Evolutionary conservation across 495 filamentous ascomycete species (phyloP).

Genomic region (Penicillium flavigenum): DNA sequence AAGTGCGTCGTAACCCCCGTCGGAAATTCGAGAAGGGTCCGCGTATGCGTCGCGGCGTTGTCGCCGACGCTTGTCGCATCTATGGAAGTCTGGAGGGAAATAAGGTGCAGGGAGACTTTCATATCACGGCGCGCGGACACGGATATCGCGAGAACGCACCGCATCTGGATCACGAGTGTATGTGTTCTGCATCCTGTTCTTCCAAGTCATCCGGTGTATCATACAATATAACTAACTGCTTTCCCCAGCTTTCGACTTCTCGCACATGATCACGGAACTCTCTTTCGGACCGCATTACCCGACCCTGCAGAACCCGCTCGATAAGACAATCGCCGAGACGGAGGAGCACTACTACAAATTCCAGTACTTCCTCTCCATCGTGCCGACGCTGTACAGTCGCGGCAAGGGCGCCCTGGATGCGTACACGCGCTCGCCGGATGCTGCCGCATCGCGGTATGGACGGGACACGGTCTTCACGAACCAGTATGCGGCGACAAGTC

Average conservation of each 20-base stretch:
- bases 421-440: slow-evolving; percentile 31
- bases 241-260: slow-evolving; percentile 87
- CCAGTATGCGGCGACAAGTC: slow-evolving; percentile 95
- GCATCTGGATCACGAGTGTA: slow-evolving; percentile 84
- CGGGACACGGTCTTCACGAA: slow-evolving; percentile 79
- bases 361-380: slow-evolving; percentile 97
- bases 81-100: slow-evolving; percentile 89
- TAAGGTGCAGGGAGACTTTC: slow-evolving; percentile 97
- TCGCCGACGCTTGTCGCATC: slow-evolving; percentile 71
- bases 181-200: slow-evolving; percentile 25
- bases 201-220: background rate
- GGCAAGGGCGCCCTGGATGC: slow-evolving; percentile 51
- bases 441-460: slow-evolving; percentile 24
- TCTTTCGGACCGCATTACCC: slow-evolving; percentile 97
- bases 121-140: slow-evolving; percentile 94
- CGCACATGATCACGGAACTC: slow-evolving; percentile 92
- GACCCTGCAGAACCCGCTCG: slow-evolving; percentile 88
- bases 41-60: slow-evolving; percentile 54
- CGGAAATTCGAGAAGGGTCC: slow-evolving; percentile 70
- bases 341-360: slow-evolving; percentile 82
- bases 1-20: slow-evolving; percentile 38
- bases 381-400: slow-evolving; percentile 87
- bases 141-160: slow-evolving; percentile 77
- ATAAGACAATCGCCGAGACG: slow-evolving; percentile 80
- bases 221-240: background rate